Base-by-base conservation (phyloP, 116 monocot species). In the Dioscorea cayenensis region DNA sequence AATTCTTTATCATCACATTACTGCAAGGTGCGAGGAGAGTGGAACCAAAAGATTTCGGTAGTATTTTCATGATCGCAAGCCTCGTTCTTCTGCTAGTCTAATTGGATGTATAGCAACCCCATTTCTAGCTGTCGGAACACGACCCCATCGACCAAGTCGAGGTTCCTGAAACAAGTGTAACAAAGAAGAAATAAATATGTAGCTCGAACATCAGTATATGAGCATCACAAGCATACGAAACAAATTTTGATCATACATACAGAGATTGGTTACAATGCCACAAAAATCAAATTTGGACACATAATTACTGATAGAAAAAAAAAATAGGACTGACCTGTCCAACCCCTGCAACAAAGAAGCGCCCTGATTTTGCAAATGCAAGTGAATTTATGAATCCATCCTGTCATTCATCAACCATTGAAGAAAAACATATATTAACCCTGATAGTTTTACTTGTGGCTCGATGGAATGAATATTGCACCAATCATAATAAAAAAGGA, bases 301-400 rank as follows among this genome's bases (percentile, higher is more conserved):
- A 38, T 60, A 5, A 0, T 20, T 14, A 71, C 16, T 32, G 29
- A 1, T 23, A 23, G 32, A 66, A 63, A 14, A 23, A 70, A 63
- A 14, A 23, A 67, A 37, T 18, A 29, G 43, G 65, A 64, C 72
- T 80, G 60, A 97, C 97, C 90, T 97, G 88, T 28, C 97, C 93
- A 66, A 97, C 90, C 27, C 93, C 97, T 62, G 97, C 97, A 60
- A 93, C 73, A 71, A 97, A 71, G 67, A 97, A 97, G 12, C 90
- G 86, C 36, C 90, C 97, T 74, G 93, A 88, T 75, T 86, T 92
- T 65, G 97, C 86, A 83, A 97, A 90, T 32, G 81, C 81, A 58
- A 97, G 88, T 10, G 97, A 86, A 79, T 97, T 93, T 29, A 86
- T 76, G 77, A 83, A 97, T 73, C 97, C 97, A 71, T 77, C 88